A percentile compares a stretch with the other conserved stretches of the same genome.
Conservation (phyloP, 1,284 basidiomycete genomes). For the Flammula alnicola region DNA sequence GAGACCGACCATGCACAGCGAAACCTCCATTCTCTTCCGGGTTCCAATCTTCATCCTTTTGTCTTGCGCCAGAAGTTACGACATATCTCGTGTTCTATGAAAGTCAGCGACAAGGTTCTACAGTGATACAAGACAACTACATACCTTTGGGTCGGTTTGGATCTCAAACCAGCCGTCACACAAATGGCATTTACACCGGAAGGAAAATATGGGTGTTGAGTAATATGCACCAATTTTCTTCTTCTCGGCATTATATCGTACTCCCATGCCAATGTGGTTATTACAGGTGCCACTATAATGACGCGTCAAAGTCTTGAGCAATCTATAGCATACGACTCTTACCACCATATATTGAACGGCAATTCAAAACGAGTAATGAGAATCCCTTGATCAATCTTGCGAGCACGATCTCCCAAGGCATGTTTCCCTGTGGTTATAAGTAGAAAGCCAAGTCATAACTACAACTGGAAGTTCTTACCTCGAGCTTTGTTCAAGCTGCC, state of each 20-base stretch:
- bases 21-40: slow-evolving; percentile 94
- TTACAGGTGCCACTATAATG: slow-evolving; percentile 81
- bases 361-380: slow-evolving; percentile 93
- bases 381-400: slow-evolving; percentile 93
- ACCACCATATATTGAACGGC: slow-evolving; percentile 99
- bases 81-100: slow-evolving; percentile 91
- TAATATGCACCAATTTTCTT: slow-evolving; percentile 96
- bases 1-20: slow-evolving; percentile 74
- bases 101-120: background rate
- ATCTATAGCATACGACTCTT: slow-evolving; percentile 32
- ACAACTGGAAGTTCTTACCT: slow-evolving; percentile 47
- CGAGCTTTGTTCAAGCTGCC: slow-evolving; percentile 82
- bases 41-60: slow-evolving; percentile 95
- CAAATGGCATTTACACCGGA: slow-evolving; percentile 96
- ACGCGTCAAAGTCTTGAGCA: background rate
- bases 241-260: slow-evolving; percentile 99
- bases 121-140: slow-evolving; percentile 17
- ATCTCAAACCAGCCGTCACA: slow-evolving; percentile 97
- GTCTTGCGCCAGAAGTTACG: slow-evolving; percentile 87
- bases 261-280: slow-evolving; percentile 95
- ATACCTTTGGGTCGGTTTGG: slow-evolving; percentile 93
- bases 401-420: slow-evolving; percentile 89
- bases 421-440: slow-evolving; percentile 76
- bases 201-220: slow-evolving; percentile 92
- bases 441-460: background rate